Base-by-base conservation (phyloP, 2,329 filamentous ascomycete species). In the Diaporthe longicolla region DNA sequence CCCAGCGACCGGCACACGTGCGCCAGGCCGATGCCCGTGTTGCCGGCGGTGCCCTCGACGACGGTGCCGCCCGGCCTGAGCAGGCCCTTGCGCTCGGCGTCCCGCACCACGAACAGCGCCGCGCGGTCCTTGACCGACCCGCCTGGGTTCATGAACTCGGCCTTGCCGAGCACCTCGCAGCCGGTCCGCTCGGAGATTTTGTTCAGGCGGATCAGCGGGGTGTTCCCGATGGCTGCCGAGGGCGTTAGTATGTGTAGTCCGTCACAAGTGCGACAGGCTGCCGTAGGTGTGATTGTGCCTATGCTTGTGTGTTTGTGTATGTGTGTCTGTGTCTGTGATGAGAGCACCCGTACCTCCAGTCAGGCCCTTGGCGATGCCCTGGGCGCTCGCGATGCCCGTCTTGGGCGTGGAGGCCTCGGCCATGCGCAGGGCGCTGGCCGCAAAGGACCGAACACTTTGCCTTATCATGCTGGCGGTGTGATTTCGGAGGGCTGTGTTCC, bases 71-170 rank as follows among this genome's bases (percentile, higher is more conserved):
- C 96, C 0, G 95, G 91, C 70, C 89, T 89, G 40, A 99, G 88
- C 3, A 96, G 89, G 0, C 96, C 96, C 73, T 90, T 91, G 84
- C 97, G 94, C 85, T 99, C 97, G 75, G 97, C 97, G 86, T 98
- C 93, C 81, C 94, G 92, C 78, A 99, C 94, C 7, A 98, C 94
- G 85, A 94, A 99, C 65, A 98, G 90, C 5, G 97, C 97, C 3
- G 97, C 97, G 76, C 97, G 94, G 85, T 99, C 97, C 86, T 99
- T 99, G 82, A 99, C 93, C 71, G 93, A 95, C 74, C 97, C 97
- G 78, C 97, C 97, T 1, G 97, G 97, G 87, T 99, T 99, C 88
- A 97, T 97, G 86, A 99, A 99, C 83, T 99, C 97, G 79, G 97
- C 95, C 84, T 99, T 99, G 80, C 96, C 97, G 54, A 98, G 92